Conservation (phyloP, 2,329 filamentous ascomycete genomes). For the Aspergillus pseudoviridinutans region DNA sequence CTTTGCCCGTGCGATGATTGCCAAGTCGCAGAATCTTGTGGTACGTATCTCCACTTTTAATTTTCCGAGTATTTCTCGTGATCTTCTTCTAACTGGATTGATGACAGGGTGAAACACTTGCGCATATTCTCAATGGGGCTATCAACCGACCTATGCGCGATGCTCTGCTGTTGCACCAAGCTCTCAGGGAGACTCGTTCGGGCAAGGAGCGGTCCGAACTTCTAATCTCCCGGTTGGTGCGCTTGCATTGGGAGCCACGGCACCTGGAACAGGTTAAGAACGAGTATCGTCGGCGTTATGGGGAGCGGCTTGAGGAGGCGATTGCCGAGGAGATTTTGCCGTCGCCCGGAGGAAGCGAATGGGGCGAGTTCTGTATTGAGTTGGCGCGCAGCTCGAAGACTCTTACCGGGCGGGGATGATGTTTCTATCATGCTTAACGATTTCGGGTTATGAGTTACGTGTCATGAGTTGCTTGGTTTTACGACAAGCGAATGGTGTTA, state of each 20-base stretch:
- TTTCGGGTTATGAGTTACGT: background rate
- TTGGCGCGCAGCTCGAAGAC: slow-evolving; percentile 44
- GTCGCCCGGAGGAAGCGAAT: slow-evolving; percentile 50
- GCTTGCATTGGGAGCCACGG: slow-evolving; percentile 85
- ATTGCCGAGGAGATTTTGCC: slow-evolving; percentile 72
- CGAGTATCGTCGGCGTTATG: slow-evolving; percentile 76
- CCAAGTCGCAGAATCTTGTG: slow-evolving; percentile 86
- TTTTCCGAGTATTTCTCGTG: background rate
- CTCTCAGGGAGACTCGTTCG: slow-evolving; percentile 68
- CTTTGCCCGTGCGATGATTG: slow-evolving; percentile 81
- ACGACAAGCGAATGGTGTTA: background rate
- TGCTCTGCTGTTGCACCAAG: slow-evolving; percentile 85
- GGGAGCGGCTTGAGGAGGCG: slow-evolving; percentile 68
- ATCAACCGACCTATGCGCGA: slow-evolving; percentile 95
- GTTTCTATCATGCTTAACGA: background rate
- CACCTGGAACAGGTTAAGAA: slow-evolving; percentile 77
- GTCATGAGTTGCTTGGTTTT: background rate
- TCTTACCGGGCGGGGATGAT: slow-evolving; percentile 8
- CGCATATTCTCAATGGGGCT: slow-evolving; percentile 92
- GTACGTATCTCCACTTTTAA: slow-evolving; percentile 54
- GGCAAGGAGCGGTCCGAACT: slow-evolving; percentile 76
- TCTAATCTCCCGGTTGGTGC: slow-evolving; percentile 79
- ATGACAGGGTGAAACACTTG: slow-evolving; percentile 80
- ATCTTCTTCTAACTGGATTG: slow-evolving; percentile 4
- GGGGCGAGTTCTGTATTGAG: slow-evolving; percentile 70